Percentiles rank a stretch among this genome's conserved stretches.
phyloP scores from a whole-genome alignment of 225 moss, liverwort and hornwort genomes.

The Marchantia paleacea region DNA sequence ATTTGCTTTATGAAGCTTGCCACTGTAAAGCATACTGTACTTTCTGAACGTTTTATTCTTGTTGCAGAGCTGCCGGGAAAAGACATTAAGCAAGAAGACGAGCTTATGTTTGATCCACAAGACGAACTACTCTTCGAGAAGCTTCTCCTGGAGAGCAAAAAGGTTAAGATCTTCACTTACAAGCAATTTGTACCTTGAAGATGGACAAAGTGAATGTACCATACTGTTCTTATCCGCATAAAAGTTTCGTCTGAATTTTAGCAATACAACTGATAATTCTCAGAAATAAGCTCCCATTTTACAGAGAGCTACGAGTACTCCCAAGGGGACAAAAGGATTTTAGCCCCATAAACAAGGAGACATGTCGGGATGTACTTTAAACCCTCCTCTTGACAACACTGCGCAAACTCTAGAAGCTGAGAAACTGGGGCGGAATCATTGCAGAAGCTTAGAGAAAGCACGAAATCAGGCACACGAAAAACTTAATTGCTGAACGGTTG shows the following conservation, averaged over 20 bases:
- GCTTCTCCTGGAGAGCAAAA: conserved; percentile 32
- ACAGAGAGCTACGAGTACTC: neutral
- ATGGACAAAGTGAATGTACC: neutral
- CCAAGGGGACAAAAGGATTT: no score
- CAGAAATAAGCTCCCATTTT: neutral
- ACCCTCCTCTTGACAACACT: neutral
- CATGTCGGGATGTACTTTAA: neutral
- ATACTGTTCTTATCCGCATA: neutral
- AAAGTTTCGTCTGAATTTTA: neutral
- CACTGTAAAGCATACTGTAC: neutral
- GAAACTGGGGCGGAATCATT: neutral
- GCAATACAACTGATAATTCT: neutral
- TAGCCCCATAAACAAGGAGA: neutral
- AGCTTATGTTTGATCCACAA: conserved; percentile 33
- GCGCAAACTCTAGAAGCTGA: neutral
- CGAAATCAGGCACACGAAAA: neutral
- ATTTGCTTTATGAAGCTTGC: neutral
- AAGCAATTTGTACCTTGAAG: neutral
- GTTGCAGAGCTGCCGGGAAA: conserved; percentile 29
- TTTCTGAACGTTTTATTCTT: neutral
- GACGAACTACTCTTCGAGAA: conserved; percentile 38
- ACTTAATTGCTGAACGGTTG: neutral
- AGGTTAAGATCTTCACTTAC: conserved; percentile 17
- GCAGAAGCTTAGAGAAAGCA: neutral
- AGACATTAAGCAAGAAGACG: conserved; percentile 20